Percentiles rank a stretch among this genome's conserved stretches.
Evolutionary conservation across 495 filamentous ascomycete species (phyloP).

Genomic region (Usnea hakonensis): DNA sequence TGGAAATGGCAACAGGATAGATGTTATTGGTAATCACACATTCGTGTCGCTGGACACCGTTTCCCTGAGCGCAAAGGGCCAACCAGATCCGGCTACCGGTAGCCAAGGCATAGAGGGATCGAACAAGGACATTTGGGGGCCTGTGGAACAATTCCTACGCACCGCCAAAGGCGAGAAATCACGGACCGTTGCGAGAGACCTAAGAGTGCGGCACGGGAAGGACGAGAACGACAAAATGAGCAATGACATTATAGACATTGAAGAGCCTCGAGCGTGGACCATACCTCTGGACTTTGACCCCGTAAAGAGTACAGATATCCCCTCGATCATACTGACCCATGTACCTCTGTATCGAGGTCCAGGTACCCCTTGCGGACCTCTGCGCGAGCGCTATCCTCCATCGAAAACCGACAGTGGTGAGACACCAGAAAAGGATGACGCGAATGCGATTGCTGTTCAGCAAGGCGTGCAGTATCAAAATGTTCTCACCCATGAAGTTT

Average conservation of each 20-base stretch:
- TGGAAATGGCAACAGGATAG: slow-evolving; percentile 77
- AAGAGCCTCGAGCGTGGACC: slow-evolving; percentile 11
- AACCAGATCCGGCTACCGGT: slow-evolving; percentile 42
- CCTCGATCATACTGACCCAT: slow-evolving; percentile 81
- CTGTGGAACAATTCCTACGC: slow-evolving; percentile 68
- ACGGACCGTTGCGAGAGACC: slow-evolving; percentile 36
- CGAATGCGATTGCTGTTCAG: slow-evolving; percentile 65
- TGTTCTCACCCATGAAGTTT: slow-evolving; percentile 68
- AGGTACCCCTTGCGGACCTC: slow-evolving; percentile 84
- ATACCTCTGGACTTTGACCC: slow-evolving; percentile 2
- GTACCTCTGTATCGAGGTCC: slow-evolving; percentile 77
- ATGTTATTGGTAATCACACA: slow-evolving; percentile 89
- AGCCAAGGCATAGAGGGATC: slow-evolving; percentile 33
- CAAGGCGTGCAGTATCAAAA: slow-evolving; percentile 96
- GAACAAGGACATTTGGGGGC: slow-evolving; percentile 60
- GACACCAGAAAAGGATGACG: slow-evolving; percentile 58
- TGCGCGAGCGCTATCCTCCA: slow-evolving; percentile 73
- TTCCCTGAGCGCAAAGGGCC: slow-evolving; percentile 67
- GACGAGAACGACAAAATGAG: slow-evolving; percentile 40
- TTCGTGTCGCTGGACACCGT: slow-evolving; percentile 87
- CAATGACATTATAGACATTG: slow-evolving; percentile 34
- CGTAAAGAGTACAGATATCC: slow-evolving; percentile 44
- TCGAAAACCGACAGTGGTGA: slow-evolving; percentile 46
- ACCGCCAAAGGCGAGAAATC: slow-evolving; percentile 43
- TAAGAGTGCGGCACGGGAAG: slow-evolving; percentile 36